Base-by-base conservation (phyloP, 2,329 filamentous ascomycete genomes). In the Kalaharituber pfeilii region DNA sequence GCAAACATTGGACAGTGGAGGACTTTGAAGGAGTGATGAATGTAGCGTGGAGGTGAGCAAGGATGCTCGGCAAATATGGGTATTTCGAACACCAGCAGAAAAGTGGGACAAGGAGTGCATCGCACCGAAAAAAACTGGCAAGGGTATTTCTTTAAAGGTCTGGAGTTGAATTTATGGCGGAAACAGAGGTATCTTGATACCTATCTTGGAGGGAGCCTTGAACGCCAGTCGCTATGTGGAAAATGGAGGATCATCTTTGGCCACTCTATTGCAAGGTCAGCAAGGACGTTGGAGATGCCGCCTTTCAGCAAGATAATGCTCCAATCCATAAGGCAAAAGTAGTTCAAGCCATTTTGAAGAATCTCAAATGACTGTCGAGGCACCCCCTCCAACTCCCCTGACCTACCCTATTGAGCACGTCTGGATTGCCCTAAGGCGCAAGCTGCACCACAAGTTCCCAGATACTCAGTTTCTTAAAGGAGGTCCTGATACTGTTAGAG, bases 321-420 rank as follows among this genome's bases (percentile, higher is more conserved):
- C n/a, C n/a, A n/a, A n/a, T n/a, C n/a, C n/a, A n/a, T n/a, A n/a
- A n/a, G n/a, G n/a, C n/a, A n/a, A n/a, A n/a, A n/a, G n/a, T n/a
- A n/a, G n/a, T n/a, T n/a, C n/a, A n/a, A n/a, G n/a, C n/a, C n/a
- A n/a, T n/a, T n/a, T n/a, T n/a, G n/a, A n/a, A n/a, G n/a, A n/a
- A n/a, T n/a, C n/a, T n/a, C n/a, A n/a, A n/a, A n/a, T n/a, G n/a
- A n/a, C n/a, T n/a, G n/a, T 36, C 9, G 9, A 9, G 30, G 30
- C 56, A 52, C 54, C 50, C 52, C 53, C 52, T 55, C 52, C 44
- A 54, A 52, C 57, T 53, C 55, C 24, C 53, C 49, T 52, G 51
- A 39, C 47, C 50, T n/a, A 59, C 29, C 59, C 55, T 8, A 58
- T 60, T 45, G 56, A 60, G 29, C 45, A 58, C 54, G 28, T 29